phyloP scores from a whole-genome alignment of 768 basidiomycete species.

The Suillus luteus region DNA sequence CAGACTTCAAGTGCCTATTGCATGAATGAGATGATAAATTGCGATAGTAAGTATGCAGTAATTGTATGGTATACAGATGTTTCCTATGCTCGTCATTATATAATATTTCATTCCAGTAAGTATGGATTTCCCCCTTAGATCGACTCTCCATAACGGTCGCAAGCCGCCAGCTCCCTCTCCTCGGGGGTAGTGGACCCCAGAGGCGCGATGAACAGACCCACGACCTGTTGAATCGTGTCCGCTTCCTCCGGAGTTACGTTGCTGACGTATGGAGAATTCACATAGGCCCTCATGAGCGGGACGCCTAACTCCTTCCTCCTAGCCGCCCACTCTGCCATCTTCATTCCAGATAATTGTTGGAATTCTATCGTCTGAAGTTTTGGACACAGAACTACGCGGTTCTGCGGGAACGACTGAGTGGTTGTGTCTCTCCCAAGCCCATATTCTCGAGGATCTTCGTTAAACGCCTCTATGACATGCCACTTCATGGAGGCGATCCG shows the following conservation, averaged over 20 bases:
- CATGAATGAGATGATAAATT: neutral
- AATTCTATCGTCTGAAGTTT: constrained; percentile 49
- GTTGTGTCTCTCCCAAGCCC: constrained; percentile 14
- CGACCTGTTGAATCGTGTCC: neutral
- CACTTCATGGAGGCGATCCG: constrained; percentile 47
- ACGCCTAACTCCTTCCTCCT: constrained; percentile 40
- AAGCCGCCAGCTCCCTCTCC: constrained; percentile 39
- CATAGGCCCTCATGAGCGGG: constrained; percentile 55
- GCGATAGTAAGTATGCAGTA: neutral
- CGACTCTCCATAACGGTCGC: constrained; percentile 11
- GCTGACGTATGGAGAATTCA: constrained; percentile 36
- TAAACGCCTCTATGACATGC: constrained; percentile 50
- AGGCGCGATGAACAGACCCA: constrained; percentile 30
- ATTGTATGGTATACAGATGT: constrained; percentile 8
- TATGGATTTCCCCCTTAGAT: neutral
- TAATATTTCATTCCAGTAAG: neutral
- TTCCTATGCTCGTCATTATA: neutral
- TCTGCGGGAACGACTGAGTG: constrained; percentile 8
- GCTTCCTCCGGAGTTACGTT: constrained; percentile 28
- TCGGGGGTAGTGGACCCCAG: constrained; percentile 47
- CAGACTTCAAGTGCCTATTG: neutral
- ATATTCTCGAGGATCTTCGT: constrained; percentile 38
- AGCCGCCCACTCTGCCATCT: constrained; percentile 39
- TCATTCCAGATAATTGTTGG: constrained; percentile 36
- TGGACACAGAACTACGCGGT: constrained; percentile 41